Evolutionary conservation across 78 protist genomes (phyloP), one percentile per base, ranked within the genome.

Genomic region (slime mould (Dictyostelium discoideum)): DNA sequence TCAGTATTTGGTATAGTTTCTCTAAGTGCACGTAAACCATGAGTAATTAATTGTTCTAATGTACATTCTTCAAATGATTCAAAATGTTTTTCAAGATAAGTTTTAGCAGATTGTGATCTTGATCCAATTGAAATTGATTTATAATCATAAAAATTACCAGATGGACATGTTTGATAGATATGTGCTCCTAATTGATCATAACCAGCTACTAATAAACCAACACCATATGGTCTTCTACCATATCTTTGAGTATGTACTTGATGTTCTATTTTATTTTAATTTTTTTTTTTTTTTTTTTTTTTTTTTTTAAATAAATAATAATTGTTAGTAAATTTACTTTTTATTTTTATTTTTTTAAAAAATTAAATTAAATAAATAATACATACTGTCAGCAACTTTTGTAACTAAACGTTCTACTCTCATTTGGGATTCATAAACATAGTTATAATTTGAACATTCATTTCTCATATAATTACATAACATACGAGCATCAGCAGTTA

Each of bases 161-260:
- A 98, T 40, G 99, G 99, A 65, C 97, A 92, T 8, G 98, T 96
- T 77, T 98, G 97, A 93, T 48, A 98, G 46, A 99, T 77, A 60
- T 98, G 99, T 6, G 99, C 97, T 1, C 99, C 99, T 1, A 85
- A 85, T 79, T 94, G 94, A 88, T 99, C 99, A 54, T 92, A 98
- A 29, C 99, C 99, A 7, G 97, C 98, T 3, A 99, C 97, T 10
- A 99, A 97, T 72, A 98, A 77, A 57, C 99, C 99, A 22, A 99
- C 99, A 63, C 99, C 99, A 69, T 89, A 99, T 13, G 99, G 99
- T 16, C 99, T 93, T 26, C 97, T 77, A 24, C 99, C 98, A 48
- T 80, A 81, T 74, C 95, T 92, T 97, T 98, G 98, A 11, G 99
- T 97, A 93, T 97, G 87, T 20, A 94, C 89, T 92, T 99, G 99